Base-by-base conservation (phyloP, 78 protist genomes). In the Polysphondylium violaceum region DNA sequence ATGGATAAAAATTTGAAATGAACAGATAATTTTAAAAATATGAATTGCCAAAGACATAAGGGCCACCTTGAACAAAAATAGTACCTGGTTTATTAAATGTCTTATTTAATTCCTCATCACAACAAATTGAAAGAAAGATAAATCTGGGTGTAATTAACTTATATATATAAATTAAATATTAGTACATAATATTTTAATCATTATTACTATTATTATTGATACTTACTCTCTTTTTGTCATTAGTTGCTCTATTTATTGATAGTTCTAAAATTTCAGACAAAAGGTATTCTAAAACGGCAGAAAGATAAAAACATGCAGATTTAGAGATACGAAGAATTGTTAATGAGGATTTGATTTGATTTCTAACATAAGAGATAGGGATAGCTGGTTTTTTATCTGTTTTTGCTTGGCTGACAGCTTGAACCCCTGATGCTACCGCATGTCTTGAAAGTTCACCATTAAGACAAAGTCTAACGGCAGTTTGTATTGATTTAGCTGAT, bases 201-300 rank as follows among this genome's bases (percentile, higher is more conserved):
- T n/a, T n/a, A n/a, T n/a, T n/a, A n/a, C n/a, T n/a, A n/a, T n/a
- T n/a, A n/a, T n/a, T n/a, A n/a, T n/a, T n/a, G n/a, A n/a, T n/a
- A n/a, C n/a, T n/a, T n/a, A n/a, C n/a, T n/a, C n/a, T n/a, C 21
- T 51, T 36, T 23, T 65, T 35, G 1, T 1, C 1, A 0, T 0
- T 3, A n/a, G 2, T 64, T 36, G 68, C 43, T 1, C 2, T 21
- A 56, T 74, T 74, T 2, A 0, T 0, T 1, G 81, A 53, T 44
- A 74, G 64, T 19, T 74, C 81, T 12, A 74, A 31, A 3, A 74
- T 1, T 33, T 74, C 81, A n/a, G 31, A 11, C 12, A 74, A 0
- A 3, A 74, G 12, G 35, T 74, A 74, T 35, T 74, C 81, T 0
- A 74, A 1, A 23, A 74, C 81, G 11, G 81, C 81, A 16, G 68